A percentile compares a stretch with the other conserved stretches of the same genome.
These are phyloP conservation scores for Citeromyces siamensis DNA, from an alignment of 1,139 yeast genomes.

Conservation along the genomic window DNA sequence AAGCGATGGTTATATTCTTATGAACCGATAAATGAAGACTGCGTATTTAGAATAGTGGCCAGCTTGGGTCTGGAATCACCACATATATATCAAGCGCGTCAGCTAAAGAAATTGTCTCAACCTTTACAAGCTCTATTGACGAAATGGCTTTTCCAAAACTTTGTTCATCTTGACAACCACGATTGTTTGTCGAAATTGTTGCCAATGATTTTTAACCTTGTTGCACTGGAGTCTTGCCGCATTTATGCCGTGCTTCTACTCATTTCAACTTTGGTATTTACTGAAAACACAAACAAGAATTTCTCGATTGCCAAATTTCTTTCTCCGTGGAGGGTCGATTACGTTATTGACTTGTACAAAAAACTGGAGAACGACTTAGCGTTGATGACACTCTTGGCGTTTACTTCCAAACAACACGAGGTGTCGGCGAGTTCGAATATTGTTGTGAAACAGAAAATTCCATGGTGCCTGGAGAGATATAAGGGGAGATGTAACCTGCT, in stretches of 20 bases:
- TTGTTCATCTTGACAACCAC: constrained; percentile 11
- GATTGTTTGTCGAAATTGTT: constrained; percentile 10
- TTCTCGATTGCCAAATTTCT: constrained; percentile 12
- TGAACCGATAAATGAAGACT: constrained; percentile 12
- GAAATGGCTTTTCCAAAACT: constrained; percentile 9
- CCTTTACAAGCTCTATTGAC: constrained; percentile 4
- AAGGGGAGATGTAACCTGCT: background rate
- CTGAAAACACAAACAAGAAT: constrained; percentile 10
- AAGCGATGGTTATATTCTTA: constrained; percentile 9
- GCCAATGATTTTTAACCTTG: constrained; percentile 13
- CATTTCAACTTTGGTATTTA: constrained; percentile 10
- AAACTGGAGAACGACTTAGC: constrained; percentile 8
- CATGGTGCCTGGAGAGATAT: background rate
- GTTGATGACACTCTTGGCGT: background rate
- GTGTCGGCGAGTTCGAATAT: background rate
- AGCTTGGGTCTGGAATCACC: constrained; percentile 8
- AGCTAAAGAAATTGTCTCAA: constrained; percentile 7
- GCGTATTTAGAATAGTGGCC: constrained; percentile 11
- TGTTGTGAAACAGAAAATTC: background rate
- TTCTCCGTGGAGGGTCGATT: constrained; percentile 12
- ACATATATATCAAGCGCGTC: constrained; percentile 10
- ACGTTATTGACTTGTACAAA: constrained; percentile 12
- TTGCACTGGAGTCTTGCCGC: constrained; percentile 16
- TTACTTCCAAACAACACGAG: background rate
- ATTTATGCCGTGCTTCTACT: constrained; percentile 9